Percentiles rank a stretch among this genome's conserved stretches.
Evolutionary conservation across 768 basidiomycete genomes (phyloP).

Genomic region (Pleurotus eryngii): DNA sequence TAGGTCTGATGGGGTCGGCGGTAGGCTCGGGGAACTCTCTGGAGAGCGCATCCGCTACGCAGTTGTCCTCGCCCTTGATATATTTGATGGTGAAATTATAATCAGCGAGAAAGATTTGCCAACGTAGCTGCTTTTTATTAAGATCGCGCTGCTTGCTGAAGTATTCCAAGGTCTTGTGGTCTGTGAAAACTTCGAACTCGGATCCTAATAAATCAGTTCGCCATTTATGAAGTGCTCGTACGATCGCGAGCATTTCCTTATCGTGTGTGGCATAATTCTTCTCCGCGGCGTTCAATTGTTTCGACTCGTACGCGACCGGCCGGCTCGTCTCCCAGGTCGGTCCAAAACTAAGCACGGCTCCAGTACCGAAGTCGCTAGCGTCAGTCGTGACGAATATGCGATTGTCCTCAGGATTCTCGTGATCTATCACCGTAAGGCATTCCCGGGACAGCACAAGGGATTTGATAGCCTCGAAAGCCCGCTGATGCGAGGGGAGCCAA

Average conservation of each 20-base stretch:
- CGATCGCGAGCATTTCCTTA: too few relatives aligned
- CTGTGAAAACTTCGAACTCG: too few relatives aligned
- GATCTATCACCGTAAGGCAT: neutral
- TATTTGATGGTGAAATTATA: constrained; percentile 28
- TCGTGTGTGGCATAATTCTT: constrained; percentile 28
- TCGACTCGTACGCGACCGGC: constrained; percentile 24
- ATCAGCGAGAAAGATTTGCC: constrained; percentile 34
- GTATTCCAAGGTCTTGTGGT: too few relatives aligned
- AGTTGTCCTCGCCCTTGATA: constrained; percentile 11
- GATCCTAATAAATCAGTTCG: too few relatives aligned
- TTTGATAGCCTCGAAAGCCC: too few relatives aligned
- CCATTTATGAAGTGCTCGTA: too few relatives aligned
- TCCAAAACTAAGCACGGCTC: constrained; percentile 22
- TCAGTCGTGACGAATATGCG: constrained; percentile 25
- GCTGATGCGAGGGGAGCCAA: too few relatives aligned
- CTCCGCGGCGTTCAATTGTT: constrained; percentile 16
- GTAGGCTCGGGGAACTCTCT: neutral
- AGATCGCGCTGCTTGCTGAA: constrained; percentile 19
- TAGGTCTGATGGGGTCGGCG: neutral
- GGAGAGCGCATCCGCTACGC: neutral
- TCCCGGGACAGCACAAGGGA: constrained; percentile 14
- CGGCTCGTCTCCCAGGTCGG: constrained; percentile 21
- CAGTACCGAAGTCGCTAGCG: constrained; percentile 20
- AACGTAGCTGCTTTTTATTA: constrained; percentile 34
- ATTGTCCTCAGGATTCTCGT: constrained; percentile 10